A percentile compares a stretch with the other conserved stretches of the same genome.
phyloP scores from a whole-genome alignment of 2,329 filamentous ascomycete species.

The Cladosporium sp. region DNA sequence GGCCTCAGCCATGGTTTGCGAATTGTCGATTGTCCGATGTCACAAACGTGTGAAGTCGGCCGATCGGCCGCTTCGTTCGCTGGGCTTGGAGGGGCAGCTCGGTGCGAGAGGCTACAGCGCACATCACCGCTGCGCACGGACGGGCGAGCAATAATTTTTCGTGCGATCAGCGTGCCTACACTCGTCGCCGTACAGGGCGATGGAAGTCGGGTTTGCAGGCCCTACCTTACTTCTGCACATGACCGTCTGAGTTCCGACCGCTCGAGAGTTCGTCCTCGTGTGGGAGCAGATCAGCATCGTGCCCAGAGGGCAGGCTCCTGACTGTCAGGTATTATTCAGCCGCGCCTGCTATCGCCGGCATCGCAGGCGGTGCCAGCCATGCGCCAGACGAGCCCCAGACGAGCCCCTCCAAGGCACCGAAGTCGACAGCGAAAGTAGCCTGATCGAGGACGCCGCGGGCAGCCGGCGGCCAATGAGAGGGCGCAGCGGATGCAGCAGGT shows the following conservation, averaged over 20 bases:
- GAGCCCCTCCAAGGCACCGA: neutral
- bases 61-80: constrained; percentile 2
- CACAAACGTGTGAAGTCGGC: constrained; percentile 7
- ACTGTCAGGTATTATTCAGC: constrained; percentile 9
- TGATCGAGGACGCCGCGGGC: constrained; percentile 4
- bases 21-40: neutral
- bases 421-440: constrained; percentile 1
- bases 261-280: constrained; percentile 1
- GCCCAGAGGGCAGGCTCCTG: neutral
- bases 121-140: constrained; percentile 5
- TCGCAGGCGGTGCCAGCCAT: constrained; percentile 4
- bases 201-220: neutral
- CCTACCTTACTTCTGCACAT: neutral
- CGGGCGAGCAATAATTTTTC: neutral
- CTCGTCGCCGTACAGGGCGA: neutral
- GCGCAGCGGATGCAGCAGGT: too few species aligned
- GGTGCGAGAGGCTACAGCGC: neutral
- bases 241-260: neutral
- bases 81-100: constrained; percentile 4
- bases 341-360: constrained; percentile 4
- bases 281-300: neutral
- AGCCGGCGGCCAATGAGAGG: neutral
- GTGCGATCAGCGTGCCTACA: neutral
- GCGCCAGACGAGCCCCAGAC: neutral
- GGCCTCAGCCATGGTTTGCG: constrained; percentile 7